Evolutionary conservation across 208 protist genomes (phyloP).

Genomic region (Endotrypanum monterogeii): DNA sequence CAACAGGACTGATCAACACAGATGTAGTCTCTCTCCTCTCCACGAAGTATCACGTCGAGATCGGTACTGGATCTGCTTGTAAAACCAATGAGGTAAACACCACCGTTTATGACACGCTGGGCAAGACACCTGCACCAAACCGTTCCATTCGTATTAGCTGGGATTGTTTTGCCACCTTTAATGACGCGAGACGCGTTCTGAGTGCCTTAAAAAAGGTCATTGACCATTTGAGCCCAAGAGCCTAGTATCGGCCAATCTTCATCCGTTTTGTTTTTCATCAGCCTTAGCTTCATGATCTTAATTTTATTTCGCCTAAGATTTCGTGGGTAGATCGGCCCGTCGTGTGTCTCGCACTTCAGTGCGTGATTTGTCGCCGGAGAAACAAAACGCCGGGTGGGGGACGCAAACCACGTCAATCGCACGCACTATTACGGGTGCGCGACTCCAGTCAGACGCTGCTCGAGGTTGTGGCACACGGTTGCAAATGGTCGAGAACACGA

Average conservation of each 20-base stretch:
- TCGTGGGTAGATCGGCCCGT: background rate
- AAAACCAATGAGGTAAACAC: conserved; percentile 73
- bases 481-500: background rate
- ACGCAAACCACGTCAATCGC: background rate
- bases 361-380: no score
- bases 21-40: conserved; percentile 73
- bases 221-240: conserved; percentile 33
- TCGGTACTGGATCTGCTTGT: conserved; percentile 82
- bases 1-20: conserved; percentile 68
- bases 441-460: background rate
- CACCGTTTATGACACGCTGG: conserved; percentile 81
- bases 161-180: conserved; percentile 67
- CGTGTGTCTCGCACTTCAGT: background rate
- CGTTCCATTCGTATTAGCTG: conserved; percentile 78
- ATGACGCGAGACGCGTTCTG: conserved; percentile 59
- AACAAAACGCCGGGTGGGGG: background rate
- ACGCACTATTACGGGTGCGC: background rate
- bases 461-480: background rate
- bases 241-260: conserved; percentile 7
- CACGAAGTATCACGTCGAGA: conserved; percentile 71
- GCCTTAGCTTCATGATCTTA: conserved; percentile 3
- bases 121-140: conserved; percentile 49
- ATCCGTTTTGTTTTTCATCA: background rate
- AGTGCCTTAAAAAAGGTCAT: conserved; percentile 52
- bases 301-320: background rate